A percentile compares a stretch with the other conserved stretches of the same genome.
Conservation (phyloP, 768 basidiomycete genomes). For the Pleurotus djamor region DNA sequence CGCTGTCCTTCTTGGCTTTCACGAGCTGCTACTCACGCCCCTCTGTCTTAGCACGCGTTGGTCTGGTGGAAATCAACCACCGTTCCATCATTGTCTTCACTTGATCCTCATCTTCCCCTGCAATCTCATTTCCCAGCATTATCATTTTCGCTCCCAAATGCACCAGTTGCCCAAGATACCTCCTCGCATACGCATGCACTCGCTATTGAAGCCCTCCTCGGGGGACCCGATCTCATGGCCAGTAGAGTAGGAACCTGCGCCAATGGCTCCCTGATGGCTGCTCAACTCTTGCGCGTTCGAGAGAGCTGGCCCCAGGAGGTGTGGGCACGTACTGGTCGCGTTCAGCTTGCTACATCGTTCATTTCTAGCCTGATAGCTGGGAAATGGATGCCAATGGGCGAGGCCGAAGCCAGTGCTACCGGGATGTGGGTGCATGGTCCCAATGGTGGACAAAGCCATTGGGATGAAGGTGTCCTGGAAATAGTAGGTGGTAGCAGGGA, state of each 20-base stretch:
- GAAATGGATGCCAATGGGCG: constrained; percentile 68
- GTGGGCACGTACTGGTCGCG: constrained; percentile 73
- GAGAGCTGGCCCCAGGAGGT: constrained; percentile 77
- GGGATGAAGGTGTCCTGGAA: constrained; percentile 80
- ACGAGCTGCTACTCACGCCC: constrained; percentile 4
- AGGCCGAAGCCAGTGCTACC: constrained; percentile 75
- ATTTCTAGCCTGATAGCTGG: constrained; percentile 70
- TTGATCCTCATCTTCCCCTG: constrained; percentile 70
- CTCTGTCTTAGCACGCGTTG: constrained; percentile 53
- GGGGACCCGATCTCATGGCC: constrained; percentile 77
- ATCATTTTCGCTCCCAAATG: constrained; percentile 70
- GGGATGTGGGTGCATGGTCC: constrained; percentile 76
- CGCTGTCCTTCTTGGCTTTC: constrained; percentile 11
- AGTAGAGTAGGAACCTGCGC: constrained; percentile 74
- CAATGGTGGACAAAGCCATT: constrained; percentile 36
- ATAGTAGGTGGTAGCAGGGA: constrained; percentile 76
- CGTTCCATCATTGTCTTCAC: constrained; percentile 65
- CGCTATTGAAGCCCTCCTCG: constrained; percentile 71
- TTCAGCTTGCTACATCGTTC: constrained; percentile 78
- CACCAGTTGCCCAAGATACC: constrained; percentile 75
- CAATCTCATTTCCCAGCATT: constrained; percentile 67
- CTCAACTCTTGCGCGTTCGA: constrained; percentile 76
- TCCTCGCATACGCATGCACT: constrained; percentile 80
- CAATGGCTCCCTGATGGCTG: constrained; percentile 66
- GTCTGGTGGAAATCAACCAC: constrained; percentile 89